These are phyloP conservation scores for fission yeast (Schizosaccharomyces pombe) DNA, from an alignment of 805 yeast species.

Conservation along the genomic window DNA sequence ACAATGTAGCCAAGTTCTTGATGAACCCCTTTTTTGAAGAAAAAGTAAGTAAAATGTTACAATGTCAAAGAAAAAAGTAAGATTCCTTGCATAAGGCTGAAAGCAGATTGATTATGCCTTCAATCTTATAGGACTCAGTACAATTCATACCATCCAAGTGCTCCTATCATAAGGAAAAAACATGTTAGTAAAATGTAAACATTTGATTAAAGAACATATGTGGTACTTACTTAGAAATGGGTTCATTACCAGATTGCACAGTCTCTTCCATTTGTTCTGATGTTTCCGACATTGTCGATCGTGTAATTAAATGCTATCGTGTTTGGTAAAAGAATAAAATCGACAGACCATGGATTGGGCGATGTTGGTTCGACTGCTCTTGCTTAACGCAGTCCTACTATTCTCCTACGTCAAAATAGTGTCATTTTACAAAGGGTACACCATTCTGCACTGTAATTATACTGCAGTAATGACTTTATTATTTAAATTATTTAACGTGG, in stretches of 20 bases:
- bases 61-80: no score
- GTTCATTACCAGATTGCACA: neutral
- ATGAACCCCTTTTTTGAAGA: constrained; percentile 2
- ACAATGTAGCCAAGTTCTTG: constrained; percentile 1
- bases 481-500: no score
- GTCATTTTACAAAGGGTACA: no score
- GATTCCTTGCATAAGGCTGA: no score
- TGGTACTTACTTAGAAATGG: neutral
- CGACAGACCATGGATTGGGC: neutral
- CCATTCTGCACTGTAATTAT: no score
- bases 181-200: neutral
- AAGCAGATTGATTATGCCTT: no score
- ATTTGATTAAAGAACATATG: neutral
- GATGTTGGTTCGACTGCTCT: neutral
- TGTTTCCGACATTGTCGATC: neutral
- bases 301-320: neutral
- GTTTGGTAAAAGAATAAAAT: neutral
- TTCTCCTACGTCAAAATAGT: neutral
- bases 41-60: no score
- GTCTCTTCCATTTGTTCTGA: neutral
- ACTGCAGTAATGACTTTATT: no score
- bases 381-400: no score
- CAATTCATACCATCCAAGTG: neutral
- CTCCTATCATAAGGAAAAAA: neutral
- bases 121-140: neutral